phyloP scores from a whole-genome alignment of 164 flowering plant species.

The Vitis rotundifolia region DNA sequence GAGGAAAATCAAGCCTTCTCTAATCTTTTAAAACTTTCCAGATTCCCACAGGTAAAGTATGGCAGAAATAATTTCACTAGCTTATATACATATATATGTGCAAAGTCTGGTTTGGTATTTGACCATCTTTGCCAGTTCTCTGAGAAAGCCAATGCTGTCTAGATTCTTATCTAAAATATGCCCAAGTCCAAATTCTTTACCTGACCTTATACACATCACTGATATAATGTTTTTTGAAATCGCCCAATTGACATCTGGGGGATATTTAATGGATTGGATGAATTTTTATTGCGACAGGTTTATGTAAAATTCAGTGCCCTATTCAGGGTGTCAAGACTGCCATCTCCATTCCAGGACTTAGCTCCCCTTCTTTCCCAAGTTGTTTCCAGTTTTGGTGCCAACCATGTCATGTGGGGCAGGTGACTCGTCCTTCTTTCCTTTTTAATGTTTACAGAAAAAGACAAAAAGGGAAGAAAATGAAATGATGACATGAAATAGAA shows the following conservation, averaged over 20 bases:
- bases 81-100: too few species aligned
- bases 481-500: too few species aligned
- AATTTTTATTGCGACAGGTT: conserved; percentile 44
- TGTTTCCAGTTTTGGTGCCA: conserved; percentile 72
- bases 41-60: conserved; percentile 75
- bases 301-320: conserved; percentile 90
- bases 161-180: too few species aligned
- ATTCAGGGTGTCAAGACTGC: conserved; percentile 73
- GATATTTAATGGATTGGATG: too few species aligned
- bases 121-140: not conserved
- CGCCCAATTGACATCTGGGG: too few species aligned
- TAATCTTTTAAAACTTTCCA: conserved; percentile 62
- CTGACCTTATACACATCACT: too few species aligned
- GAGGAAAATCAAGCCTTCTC: conserved; percentile 58
- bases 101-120: too few species aligned
- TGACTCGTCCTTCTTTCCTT: conserved; percentile 10
- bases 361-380: conserved; percentile 51
- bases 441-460: not conserved
- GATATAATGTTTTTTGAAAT: too few species aligned
- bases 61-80: not conserved
- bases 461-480: not conserved
- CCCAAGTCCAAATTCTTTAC: too few species aligned
- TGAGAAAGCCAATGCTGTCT: not conserved
- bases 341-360: conserved; percentile 70
- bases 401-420: conserved; percentile 97